A percentile compares a stretch with the other conserved stretches of the same genome.
Conservation (phyloP, 2,329 filamentous ascomycete genomes). For the Aspergillus sp. region DNA sequence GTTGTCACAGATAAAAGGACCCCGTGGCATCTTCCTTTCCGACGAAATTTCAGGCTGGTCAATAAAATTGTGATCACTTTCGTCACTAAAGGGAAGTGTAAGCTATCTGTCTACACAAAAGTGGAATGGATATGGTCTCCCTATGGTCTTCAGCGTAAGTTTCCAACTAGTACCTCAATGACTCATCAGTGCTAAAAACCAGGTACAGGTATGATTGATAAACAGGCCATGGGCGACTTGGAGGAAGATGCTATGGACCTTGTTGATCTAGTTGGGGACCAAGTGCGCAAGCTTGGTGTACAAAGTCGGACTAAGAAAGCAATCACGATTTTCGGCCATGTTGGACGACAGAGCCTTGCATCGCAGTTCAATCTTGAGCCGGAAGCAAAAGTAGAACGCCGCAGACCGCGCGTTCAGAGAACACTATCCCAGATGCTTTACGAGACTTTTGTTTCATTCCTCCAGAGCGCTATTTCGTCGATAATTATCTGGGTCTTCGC, state of each 20-base stretch:
- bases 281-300: constrained; percentile 47
- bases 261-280: constrained; percentile 51
- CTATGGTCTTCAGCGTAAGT: constrained; percentile 46
- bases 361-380: constrained; percentile 39
- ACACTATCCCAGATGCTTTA: constrained; percentile 68
- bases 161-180: background rate
- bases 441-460: constrained; percentile 70
- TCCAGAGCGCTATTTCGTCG: constrained; percentile 72
- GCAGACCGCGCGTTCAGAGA: constrained; percentile 60
- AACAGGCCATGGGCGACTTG: constrained; percentile 69
- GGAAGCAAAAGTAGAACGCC: constrained; percentile 39
- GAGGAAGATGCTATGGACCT: constrained; percentile 50
- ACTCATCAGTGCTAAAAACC: constrained; percentile 1
- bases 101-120: constrained; percentile 81
- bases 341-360: constrained; percentile 44
- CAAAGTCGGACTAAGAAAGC: constrained; percentile 50
- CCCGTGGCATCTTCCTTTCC: constrained; percentile 83
- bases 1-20: constrained; percentile 64
- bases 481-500: constrained; percentile 76
- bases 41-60: constrained; percentile 74
- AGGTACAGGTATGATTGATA: constrained; percentile 53
- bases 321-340: constrained; percentile 49
- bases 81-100: constrained; percentile 86
- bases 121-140: constrained; percentile 80
- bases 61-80: constrained; percentile 95